phyloP scores from a whole-genome alignment of 2,329 filamentous ascomycete genomes.

The Cladosporium colombiae region DNA sequence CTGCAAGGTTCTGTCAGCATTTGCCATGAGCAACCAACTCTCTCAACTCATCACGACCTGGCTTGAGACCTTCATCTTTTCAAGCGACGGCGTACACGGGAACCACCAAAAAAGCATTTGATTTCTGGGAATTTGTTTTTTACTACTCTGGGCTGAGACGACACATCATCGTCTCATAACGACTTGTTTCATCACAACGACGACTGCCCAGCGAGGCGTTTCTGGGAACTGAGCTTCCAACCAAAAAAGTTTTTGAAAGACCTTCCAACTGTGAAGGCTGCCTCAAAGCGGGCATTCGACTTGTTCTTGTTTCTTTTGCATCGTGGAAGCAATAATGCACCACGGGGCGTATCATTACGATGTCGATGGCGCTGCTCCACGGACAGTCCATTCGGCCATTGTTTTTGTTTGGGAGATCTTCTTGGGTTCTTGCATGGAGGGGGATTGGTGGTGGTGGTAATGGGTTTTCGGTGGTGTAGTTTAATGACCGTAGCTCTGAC shows the following conservation, averaged over 20 bases:
- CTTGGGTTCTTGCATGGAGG: not conserved
- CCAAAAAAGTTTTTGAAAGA: slow-evolving; percentile 19
- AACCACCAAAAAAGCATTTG: slow-evolving; percentile 15
- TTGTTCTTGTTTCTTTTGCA: slow-evolving; percentile 16
- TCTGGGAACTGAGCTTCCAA: not conserved
- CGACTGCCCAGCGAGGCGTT: slow-evolving; percentile 17
- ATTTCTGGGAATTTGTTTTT: slow-evolving; percentile 9
- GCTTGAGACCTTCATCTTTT: slow-evolving; percentile 1
- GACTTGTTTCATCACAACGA: not conserved
- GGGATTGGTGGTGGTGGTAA: slow-evolving; percentile 1
- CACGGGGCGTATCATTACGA: not conserved
- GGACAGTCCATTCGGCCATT: not conserved
- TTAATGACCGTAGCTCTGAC: slow-evolving; percentile 7
- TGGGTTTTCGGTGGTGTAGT: slow-evolving; percentile 2
- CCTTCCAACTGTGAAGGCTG: slow-evolving; percentile 14
- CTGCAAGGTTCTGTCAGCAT: slow-evolving; percentile 7
- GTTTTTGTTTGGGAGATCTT: not conserved
- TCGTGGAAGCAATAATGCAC: not conserved
- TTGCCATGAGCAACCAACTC: not conserved
- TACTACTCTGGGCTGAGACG: slow-evolving; percentile 4
- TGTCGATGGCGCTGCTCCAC: not conserved
- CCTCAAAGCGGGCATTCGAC: slow-evolving; percentile 8
- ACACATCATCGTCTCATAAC: not conserved
- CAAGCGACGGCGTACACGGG: slow-evolving; percentile 8
- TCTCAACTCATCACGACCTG: slow-evolving; percentile 12